Percentiles rank a stretch among this genome's conserved stretches.
These are phyloP conservation scores for Cladorrhinum sp. DNA, from an alignment of 2,329 filamentous ascomycete genomes.

Conservation along the genomic window DNA sequence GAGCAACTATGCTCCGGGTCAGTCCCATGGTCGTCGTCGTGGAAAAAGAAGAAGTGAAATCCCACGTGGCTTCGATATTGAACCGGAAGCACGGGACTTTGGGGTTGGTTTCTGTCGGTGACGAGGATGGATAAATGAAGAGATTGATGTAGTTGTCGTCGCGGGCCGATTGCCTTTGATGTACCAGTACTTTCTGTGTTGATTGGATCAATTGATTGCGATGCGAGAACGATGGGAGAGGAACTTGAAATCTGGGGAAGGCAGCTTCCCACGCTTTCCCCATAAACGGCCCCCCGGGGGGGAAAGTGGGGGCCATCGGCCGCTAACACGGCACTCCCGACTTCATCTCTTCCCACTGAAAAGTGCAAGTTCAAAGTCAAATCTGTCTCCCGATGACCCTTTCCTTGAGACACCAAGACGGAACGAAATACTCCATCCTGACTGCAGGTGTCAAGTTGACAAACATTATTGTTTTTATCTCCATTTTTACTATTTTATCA, in stretches of 20 bases:
- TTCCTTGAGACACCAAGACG: conserved; percentile 1
- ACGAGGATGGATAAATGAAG: not conserved
- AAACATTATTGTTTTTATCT: not conserved
- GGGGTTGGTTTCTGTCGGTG: not conserved
- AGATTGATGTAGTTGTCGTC: not conserved
- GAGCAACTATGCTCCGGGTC: not conserved
- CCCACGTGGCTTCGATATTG: not conserved
- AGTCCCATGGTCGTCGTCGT: not conserved
- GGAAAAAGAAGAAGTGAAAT: not conserved
- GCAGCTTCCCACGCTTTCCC: not conserved
- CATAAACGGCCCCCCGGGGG: not conserved
- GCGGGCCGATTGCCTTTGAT: not conserved
- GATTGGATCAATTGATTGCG: no score
- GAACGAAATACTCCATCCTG: not conserved
- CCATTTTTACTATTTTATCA: not conserved
- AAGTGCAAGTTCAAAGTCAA: not conserved
- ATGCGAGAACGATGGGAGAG: no score
- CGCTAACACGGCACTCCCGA: not conserved
- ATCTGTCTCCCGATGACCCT: not conserved
- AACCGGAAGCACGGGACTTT: not conserved
- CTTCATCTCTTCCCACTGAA: not conserved
- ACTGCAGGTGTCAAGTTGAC: not conserved
- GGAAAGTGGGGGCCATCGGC: not conserved
- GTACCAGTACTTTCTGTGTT: no score
- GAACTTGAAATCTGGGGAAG: not conserved